Evolutionary conservation across 2,329 filamentous ascomycete genomes (phyloP).

Genomic region (Coniella lustricola): DNA sequence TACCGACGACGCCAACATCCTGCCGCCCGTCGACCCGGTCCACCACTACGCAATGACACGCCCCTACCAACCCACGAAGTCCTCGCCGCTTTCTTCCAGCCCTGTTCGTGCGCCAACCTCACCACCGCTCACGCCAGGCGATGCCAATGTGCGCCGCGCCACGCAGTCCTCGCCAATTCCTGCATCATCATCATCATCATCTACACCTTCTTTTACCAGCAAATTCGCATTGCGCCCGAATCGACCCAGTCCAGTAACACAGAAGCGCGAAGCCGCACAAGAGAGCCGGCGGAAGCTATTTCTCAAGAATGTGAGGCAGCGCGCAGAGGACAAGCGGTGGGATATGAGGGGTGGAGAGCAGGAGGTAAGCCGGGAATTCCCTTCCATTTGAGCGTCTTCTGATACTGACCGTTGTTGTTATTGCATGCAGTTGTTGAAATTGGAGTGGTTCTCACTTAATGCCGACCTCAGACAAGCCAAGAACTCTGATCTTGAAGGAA

Average conservation of each 20-base stretch:
- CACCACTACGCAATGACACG: conserved; percentile 25
- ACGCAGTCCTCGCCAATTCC: conserved; percentile 39
- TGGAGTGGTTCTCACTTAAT: conserved; percentile 36
- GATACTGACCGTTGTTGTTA: neutral
- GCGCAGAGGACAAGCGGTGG: conserved; percentile 53
- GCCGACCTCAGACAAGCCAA: conserved; percentile 31
- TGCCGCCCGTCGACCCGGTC: neutral
- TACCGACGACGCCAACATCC: conserved; percentile 25
- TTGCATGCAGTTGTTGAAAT: conserved; percentile 29
- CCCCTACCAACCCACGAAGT: conserved; percentile 36
- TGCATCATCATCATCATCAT: conserved; percentile 17
- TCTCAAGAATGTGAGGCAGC: conserved; percentile 57
- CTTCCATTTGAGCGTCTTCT: too few relatives aligned
- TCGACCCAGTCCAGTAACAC: conserved; percentile 54
- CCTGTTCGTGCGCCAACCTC: conserved; percentile 47
- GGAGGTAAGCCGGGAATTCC: conserved; percentile 42
- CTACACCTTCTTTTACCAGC: conserved; percentile 26
- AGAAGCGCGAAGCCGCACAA: conserved; percentile 53
- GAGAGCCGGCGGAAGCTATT: conserved; percentile 62
- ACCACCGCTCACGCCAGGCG: conserved; percentile 34
- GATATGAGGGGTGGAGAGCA: conserved; percentile 57
- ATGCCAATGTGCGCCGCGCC: conserved; percentile 36
- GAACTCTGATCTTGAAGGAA: conserved; percentile 31
- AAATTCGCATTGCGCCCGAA: conserved; percentile 48
- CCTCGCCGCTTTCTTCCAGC: conserved; percentile 51